phyloP scores from a whole-genome alignment of 23 red algal species.

The Cyanidium caldarium region DNA sequence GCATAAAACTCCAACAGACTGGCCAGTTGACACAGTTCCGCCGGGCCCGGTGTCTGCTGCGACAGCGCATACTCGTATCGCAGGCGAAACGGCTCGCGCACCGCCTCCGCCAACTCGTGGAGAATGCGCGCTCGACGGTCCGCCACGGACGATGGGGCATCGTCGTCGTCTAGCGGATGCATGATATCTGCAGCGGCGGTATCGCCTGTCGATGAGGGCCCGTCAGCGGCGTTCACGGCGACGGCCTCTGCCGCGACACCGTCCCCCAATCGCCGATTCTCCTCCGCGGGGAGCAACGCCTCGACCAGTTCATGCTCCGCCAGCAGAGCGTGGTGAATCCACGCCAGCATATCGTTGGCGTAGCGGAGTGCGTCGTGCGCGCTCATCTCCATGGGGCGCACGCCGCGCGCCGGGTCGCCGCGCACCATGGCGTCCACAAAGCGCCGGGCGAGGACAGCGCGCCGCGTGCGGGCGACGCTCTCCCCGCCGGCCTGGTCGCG shows the following conservation, averaged over 20 bases:
- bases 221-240: neutral
- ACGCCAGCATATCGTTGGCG: constrained; percentile 92
- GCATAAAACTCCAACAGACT: constrained; percentile 78
- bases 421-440: constrained; percentile 60
- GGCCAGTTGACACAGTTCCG: constrained; percentile 49
- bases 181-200: neutral
- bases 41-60: constrained; percentile 35
- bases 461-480: constrained; percentile 36
- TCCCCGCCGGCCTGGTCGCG: neutral
- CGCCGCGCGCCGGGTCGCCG: constrained; percentile 34
- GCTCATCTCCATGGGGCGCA: constrained; percentile 58
- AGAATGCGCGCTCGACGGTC: neutral
- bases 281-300: constrained; percentile 22
- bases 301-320: constrained; percentile 46
- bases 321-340: constrained; percentile 73
- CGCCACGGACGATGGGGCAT: neutral
- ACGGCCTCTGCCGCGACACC: constrained; percentile 10
- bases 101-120: constrained; percentile 15
- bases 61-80: constrained; percentile 63
- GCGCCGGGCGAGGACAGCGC: constrained; percentile 34
- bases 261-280: neutral
- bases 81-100: constrained; percentile 69
- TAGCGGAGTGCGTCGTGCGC: constrained; percentile 76
- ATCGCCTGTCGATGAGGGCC: neutral
- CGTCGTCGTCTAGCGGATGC: neutral